phyloP scores from a whole-genome alignment of 2,329 filamentous ascomycete genomes.

The Emericellopsis cladophorae region DNA sequence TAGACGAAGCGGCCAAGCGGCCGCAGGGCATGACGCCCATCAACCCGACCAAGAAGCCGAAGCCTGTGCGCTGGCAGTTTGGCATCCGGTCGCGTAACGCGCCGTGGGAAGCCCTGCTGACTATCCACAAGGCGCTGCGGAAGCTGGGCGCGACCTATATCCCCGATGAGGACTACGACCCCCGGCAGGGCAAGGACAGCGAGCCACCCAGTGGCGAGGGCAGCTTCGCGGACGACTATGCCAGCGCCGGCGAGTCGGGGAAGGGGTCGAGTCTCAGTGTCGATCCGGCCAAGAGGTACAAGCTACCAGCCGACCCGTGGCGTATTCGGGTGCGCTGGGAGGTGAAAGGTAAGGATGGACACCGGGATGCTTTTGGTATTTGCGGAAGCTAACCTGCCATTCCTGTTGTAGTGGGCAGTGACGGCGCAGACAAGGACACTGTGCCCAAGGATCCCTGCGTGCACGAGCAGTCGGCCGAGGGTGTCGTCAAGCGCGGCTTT shows the following conservation, averaged over 20 bases:
- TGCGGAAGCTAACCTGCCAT: no score
- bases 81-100: slow-evolving; percentile 91
- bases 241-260: slow-evolving; percentile 15
- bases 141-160: slow-evolving; percentile 88
- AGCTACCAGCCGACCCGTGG: slow-evolving; percentile 88
- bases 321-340: slow-evolving; percentile 83
- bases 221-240: slow-evolving; percentile 26
- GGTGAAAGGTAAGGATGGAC: slow-evolving; percentile 53
- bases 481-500: slow-evolving; percentile 32
- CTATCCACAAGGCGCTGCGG: slow-evolving; percentile 83
- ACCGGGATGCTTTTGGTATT: background rate
- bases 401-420: slow-evolving; percentile 3
- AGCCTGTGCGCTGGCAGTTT: slow-evolving; percentile 92
- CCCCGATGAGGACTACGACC: slow-evolving; percentile 45
- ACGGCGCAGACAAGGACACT: slow-evolving; percentile 23
- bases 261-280: slow-evolving; percentile 25
- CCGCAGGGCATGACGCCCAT: slow-evolving; percentile 53
- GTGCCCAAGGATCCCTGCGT: background rate
- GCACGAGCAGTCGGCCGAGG: no score
- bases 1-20: slow-evolving; percentile 50
- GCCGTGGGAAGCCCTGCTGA: slow-evolving; percentile 86
- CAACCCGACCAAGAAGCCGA: slow-evolving; percentile 54
- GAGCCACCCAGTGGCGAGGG: slow-evolving; percentile 21
- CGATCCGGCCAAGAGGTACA: slow-evolving; percentile 53
- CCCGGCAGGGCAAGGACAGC: slow-evolving; percentile 28